Conservation (phyloP, 306 rosid species). For the Gleditsia sinensis region DNA sequence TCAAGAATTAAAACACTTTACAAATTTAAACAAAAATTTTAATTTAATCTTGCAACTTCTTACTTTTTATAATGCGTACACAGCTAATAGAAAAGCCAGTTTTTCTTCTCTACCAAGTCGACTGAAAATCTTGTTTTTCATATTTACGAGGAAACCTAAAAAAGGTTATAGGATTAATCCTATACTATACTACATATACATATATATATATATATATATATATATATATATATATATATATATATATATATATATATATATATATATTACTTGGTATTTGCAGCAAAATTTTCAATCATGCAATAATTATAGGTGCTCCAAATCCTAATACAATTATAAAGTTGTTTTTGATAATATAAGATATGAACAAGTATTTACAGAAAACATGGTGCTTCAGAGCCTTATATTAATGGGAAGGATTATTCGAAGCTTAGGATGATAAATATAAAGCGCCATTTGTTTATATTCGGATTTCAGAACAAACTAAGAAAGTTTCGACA, state of each 20-base stretch:
- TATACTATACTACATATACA: too few species aligned
- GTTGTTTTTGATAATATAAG: too few species aligned
- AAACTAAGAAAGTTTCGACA: constrained; percentile 18
- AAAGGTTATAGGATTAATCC: not conserved
- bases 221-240: too few species aligned
- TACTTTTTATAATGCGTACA: not conserved
- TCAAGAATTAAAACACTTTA: too few species aligned
- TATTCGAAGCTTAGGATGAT: not conserved
- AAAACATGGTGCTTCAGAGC: too few species aligned
- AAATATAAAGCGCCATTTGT: not conserved
- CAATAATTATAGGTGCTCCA: not conserved
- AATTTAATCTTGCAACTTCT: constrained; percentile 1
- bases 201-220: too few species aligned
- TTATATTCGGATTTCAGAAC: constrained; percentile 2
- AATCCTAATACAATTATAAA: not conserved
- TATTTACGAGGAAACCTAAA: not conserved
- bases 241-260: too few species aligned
- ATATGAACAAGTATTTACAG: too few species aligned
- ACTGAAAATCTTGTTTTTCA: too few species aligned
- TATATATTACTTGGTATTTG: not conserved
- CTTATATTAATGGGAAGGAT: not conserved
- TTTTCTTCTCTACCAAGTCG: too few species aligned
- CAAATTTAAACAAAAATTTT: too few species aligned
- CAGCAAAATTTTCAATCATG: not conserved
- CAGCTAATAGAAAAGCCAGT: constrained; percentile 18